phyloP scores from a whole-genome alignment of 2,329 filamentous ascomycete genomes.

The Venturia nashicola region DNA sequence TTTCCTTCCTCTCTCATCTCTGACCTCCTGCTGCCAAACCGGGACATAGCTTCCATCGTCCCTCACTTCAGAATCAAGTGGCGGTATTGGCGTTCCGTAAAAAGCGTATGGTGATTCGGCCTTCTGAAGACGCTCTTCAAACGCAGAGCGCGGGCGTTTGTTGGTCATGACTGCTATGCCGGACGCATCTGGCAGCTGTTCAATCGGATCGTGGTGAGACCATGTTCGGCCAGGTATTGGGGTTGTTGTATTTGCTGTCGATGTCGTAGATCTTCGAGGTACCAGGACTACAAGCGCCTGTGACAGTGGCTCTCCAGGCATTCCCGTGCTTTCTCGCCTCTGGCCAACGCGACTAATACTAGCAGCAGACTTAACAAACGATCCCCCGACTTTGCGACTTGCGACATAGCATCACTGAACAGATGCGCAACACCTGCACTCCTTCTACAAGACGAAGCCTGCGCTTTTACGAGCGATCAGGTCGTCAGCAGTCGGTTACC shows the following conservation, averaged over 20 bases:
- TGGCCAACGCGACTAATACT: not conserved
- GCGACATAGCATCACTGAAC: not conserved
- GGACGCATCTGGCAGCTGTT: not conserved
- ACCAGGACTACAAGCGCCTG: not conserved
- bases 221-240: not conserved
- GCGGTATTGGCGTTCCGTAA: conserved; percentile 76
- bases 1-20: conserved; percentile 81
- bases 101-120: conserved; percentile 61
- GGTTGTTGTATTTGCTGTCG: not conserved
- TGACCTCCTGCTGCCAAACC: conserved; percentile 96
- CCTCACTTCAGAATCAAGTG: conserved; percentile 59
- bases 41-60: conserved; percentile 90
- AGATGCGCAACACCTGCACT: not conserved
- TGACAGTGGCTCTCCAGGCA: not conserved
- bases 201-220: not conserved
- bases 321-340: not conserved
- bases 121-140: conserved; percentile 60
- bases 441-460: not conserved
- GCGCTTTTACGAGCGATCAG: not conserved
- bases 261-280: not conserved
- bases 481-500: not conserved
- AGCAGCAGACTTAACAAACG: not conserved
- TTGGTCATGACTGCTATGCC: conserved; percentile 48
- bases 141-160: conserved; percentile 69
- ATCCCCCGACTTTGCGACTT: not conserved